These are phyloP conservation scores for Geotrichum citri-aurantii DNA, from an alignment of 1,139 yeast species.

Conservation along the genomic window DNA sequence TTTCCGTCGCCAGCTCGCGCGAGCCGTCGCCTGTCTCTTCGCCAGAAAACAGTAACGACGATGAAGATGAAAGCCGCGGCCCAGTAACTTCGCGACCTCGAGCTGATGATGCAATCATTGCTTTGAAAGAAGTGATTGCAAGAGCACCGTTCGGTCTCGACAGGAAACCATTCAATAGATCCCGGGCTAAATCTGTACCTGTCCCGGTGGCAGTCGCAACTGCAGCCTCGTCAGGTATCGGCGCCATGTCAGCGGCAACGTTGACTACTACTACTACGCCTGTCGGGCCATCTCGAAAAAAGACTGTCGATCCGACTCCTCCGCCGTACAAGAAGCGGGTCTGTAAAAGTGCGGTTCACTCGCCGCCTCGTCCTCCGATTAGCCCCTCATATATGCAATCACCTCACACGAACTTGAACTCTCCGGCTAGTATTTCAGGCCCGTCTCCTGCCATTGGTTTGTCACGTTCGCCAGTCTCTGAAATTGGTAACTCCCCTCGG, in stretches of 20 bases:
- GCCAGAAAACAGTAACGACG: not conserved
- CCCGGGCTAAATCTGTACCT: slow-evolving; percentile 11
- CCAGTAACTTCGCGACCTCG: not conserved
- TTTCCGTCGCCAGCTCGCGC: not conserved
- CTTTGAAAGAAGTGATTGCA: slow-evolving; percentile 14
- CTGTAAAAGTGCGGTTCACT: slow-evolving; percentile 3
- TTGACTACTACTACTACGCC: not conserved
- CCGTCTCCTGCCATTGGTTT: not conserved
- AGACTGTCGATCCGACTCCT: not conserved
- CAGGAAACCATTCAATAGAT: not conserved
- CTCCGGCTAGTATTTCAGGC: slow-evolving; percentile 2
- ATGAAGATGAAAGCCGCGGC: not conserved
- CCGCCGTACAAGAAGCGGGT: slow-evolving; percentile 6
- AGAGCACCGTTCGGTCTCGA: not conserved
- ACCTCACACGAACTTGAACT: slow-evolving; percentile 2
- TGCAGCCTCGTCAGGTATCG: not conserved
- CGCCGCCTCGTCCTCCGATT: slow-evolving; percentile 9
- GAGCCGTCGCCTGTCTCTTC: not conserved
- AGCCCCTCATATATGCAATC: slow-evolving; percentile 6
- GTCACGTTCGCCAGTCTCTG: not conserved
- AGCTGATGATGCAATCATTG: slow-evolving; percentile 14
- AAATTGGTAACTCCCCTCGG: not conserved
- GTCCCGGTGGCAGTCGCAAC: not conserved
- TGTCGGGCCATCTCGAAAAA: not conserved
- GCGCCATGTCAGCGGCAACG: not conserved